Evolutionary conservation across 371 early-diverging fungal species (phyloP).

Genomic region (Synchytrium microbalum): DNA sequence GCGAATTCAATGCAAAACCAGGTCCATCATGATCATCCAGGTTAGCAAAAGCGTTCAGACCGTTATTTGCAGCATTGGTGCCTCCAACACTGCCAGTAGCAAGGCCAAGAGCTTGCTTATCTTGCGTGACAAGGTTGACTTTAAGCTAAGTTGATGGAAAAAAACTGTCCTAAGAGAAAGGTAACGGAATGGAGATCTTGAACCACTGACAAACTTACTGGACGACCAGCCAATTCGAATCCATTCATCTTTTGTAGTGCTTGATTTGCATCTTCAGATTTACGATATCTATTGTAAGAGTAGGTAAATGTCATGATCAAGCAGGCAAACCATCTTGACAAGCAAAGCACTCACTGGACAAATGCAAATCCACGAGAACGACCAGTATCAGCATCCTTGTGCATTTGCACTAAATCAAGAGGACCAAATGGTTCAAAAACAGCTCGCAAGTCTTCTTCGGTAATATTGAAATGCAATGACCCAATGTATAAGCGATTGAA

Average conservation of each 20-base stretch:
- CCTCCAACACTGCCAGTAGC: not conserved
- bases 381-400: conserved; percentile 74
- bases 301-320: not conserved
- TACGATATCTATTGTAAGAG: conserved; percentile 48
- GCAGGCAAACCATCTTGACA: conserved; percentile 6
- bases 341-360: conserved; percentile 51
- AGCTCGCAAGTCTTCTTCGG: conserved; percentile 72
- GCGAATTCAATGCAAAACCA: conserved; percentile 62
- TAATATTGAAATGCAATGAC: conserved; percentile 69
- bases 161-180: too few species aligned
- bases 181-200: too few species aligned
- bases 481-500: conserved; percentile 74
- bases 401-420: conserved; percentile 73
- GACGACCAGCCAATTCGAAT: conserved; percentile 64
- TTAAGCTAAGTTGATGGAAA: too few species aligned
- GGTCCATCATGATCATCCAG: conserved; percentile 56
- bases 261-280: conserved; percentile 65
- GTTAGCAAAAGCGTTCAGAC: not conserved
- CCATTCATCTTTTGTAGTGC: conserved; percentile 85
- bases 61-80: not conserved
- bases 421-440: conserved; percentile 85
- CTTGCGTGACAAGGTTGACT: too few species aligned
- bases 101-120: too few species aligned
- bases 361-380: conserved; percentile 81
- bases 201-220: conserved; percentile 5